Evolutionary conservation across 208 protist genomes (phyloP).

Genomic region (Entamoeba invadens): DNA sequence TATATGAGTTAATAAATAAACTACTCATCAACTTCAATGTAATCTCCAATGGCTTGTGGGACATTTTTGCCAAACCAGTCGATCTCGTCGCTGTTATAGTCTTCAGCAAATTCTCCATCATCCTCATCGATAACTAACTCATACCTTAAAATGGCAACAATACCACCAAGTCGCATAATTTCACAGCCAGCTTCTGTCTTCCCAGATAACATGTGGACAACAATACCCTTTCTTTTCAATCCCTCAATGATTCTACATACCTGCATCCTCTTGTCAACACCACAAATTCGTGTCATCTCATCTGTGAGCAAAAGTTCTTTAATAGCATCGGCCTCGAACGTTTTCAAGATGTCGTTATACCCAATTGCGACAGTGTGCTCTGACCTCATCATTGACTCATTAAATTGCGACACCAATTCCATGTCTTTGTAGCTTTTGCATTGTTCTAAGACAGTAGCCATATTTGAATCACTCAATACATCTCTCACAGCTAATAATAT

Average conservation of each 20-base stretch:
- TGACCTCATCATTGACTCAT: not conserved
- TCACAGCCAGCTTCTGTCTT: not conserved
- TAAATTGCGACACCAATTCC: not conserved
- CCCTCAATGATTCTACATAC: not conserved
- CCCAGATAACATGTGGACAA: not conserved
- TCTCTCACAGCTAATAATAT: not conserved
- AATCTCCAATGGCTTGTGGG: not conserved
- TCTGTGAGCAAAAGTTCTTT: not conserved
- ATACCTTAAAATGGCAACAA: not conserved
- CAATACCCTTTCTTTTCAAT: not conserved
- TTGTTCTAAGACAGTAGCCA: not conserved
- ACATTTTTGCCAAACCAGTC: not conserved
- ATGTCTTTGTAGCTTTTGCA: not conserved
- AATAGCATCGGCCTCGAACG: not conserved
- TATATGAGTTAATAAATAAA: too few relatives aligned
- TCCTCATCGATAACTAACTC: not conserved
- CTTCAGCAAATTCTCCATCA: not conserved
- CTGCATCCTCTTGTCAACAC: not conserved
- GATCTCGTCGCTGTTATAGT: not conserved
- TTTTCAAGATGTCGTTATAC: not conserved
- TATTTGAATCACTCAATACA: not conserved
- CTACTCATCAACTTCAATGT: not conserved
- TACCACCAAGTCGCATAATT: not conserved
- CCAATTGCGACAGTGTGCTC: not conserved
- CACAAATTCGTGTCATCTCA: not conserved